These are phyloP conservation scores for Diutina siamensis DNA, from an alignment of 1,139 yeast genomes.

Conservation along the genomic window DNA sequence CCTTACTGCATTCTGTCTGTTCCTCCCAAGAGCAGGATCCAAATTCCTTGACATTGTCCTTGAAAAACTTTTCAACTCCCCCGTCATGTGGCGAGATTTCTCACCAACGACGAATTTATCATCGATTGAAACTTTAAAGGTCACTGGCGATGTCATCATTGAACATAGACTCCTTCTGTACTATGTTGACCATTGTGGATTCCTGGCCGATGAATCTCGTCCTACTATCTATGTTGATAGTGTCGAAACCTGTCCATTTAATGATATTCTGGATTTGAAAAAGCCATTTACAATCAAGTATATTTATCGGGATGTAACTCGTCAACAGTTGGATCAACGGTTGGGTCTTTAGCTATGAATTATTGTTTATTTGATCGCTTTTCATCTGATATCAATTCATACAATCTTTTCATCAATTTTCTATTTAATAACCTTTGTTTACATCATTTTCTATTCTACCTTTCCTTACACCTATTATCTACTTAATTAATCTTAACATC, in stretches of 20 bases:
- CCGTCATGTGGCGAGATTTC: background rate
- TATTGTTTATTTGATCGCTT: background rate
- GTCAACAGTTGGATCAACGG: background rate
- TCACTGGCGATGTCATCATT: background rate
- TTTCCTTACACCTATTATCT: background rate
- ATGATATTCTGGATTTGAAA: background rate
- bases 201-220: background rate
- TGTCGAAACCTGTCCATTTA: background rate
- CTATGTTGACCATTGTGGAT: background rate
- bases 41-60: background rate
- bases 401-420: too few species aligned
- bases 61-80: background rate
- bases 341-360: background rate
- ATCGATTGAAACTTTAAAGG: background rate
- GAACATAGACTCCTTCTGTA: background rate
- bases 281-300: background rate
- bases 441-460: background rate
- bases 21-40: background rate
- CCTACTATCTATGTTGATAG: background rate
- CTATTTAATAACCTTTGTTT: too few species aligned
- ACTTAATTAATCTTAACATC: background rate
- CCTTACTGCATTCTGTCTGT: background rate
- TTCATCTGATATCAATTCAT: too few species aligned
- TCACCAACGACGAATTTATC: background rate
- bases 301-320: background rate